These are phyloP conservation scores for Teunomyces cretensis DNA, from an alignment of 805 yeast genomes.

Conservation along the genomic window DNA sequence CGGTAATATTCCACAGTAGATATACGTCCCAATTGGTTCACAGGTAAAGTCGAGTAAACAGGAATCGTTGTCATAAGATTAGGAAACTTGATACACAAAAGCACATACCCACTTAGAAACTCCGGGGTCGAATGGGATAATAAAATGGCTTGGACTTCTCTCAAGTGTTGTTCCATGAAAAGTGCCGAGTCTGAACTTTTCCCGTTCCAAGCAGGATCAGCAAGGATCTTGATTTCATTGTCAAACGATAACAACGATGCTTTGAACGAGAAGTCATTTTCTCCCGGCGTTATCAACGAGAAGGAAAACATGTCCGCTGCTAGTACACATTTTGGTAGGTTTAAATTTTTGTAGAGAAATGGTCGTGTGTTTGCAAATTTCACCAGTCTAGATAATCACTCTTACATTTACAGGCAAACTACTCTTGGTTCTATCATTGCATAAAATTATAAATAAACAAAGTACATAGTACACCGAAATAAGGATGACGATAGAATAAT, in stretches of 20 bases:
- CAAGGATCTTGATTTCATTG: slow-evolving; percentile 50
- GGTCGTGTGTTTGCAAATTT: background rate
- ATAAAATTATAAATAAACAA: background rate
- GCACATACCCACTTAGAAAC: slow-evolving; percentile 76
- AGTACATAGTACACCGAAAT: background rate
- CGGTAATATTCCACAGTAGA: slow-evolving; percentile 83
- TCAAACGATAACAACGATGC: slow-evolving; percentile 61
- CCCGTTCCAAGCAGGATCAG: slow-evolving; percentile 80
- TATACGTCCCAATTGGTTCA: slow-evolving; percentile 79
- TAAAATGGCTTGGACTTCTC: slow-evolving; percentile 62
- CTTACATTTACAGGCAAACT: background rate
- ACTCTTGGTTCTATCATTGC: background rate
- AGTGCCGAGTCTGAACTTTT: slow-evolving; percentile 28
- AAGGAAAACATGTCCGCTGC: slow-evolving; percentile 33
- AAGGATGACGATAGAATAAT: background rate
- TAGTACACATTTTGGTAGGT: background rate
- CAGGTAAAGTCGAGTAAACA: slow-evolving; percentile 87
- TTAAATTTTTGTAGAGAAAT: background rate
- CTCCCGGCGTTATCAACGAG: slow-evolving; percentile 30
- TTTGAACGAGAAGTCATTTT: slow-evolving; percentile 28
- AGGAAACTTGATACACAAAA: slow-evolving; percentile 59
- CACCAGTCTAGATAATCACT: background rate
- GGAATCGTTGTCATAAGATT: slow-evolving; percentile 60
- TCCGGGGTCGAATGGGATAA: slow-evolving; percentile 85
- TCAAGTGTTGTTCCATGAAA: slow-evolving; percentile 34